These are phyloP conservation scores for Trametes hirsuta DNA, from an alignment of 1,284 basidiomycete genomes.

Conservation along the genomic window DNA sequence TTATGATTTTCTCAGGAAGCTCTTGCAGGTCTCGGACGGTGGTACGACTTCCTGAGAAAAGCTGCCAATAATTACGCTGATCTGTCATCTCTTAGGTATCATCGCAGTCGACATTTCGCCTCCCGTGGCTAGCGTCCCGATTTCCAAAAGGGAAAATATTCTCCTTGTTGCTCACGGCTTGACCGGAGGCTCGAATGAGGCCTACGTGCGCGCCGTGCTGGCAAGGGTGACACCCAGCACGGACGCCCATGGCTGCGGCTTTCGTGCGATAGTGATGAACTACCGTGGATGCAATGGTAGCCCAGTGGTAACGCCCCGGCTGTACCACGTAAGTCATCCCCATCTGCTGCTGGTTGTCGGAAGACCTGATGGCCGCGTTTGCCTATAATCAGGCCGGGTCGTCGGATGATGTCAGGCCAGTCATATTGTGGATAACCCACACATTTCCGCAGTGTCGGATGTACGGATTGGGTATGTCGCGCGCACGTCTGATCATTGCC, in stretches of 20 bases:
- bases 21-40: slow-evolving; percentile 29
- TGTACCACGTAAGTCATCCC: slow-evolving; percentile 32
- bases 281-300: slow-evolving; percentile 34
- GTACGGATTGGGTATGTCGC: slow-evolving; percentile 27
- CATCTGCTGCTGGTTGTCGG: neutral
- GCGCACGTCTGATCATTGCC: neutral
- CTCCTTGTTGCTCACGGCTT: slow-evolving; percentile 34
- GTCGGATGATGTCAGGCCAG: slow-evolving; percentile 33
- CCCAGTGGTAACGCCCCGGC: slow-evolving; percentile 31
- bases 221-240: slow-evolving; percentile 14
- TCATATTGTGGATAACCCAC: slow-evolving; percentile 32
- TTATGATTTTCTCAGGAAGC: slow-evolving; percentile 13
- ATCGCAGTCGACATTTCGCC: slow-evolving; percentile 33
- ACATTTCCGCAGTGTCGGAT: slow-evolving; percentile 30
- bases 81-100: slow-evolving; percentile 23
- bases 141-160: slow-evolving; percentile 22
- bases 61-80: neutral
- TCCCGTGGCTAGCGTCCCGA: slow-evolving; percentile 20
- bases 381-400: slow-evolving; percentile 30
- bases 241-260: slow-evolving; percentile 22
- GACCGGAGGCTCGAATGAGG: slow-evolving; percentile 36
- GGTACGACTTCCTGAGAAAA: slow-evolving; percentile 15
- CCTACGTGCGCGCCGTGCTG: slow-evolving; percentile 33
- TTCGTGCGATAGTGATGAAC: slow-evolving; percentile 33
- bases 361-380: neutral